Evolutionary conservation across 495 filamentous ascomycete genomes (phyloP).

Genomic region (Aspergillus sclerotioniger): DNA sequence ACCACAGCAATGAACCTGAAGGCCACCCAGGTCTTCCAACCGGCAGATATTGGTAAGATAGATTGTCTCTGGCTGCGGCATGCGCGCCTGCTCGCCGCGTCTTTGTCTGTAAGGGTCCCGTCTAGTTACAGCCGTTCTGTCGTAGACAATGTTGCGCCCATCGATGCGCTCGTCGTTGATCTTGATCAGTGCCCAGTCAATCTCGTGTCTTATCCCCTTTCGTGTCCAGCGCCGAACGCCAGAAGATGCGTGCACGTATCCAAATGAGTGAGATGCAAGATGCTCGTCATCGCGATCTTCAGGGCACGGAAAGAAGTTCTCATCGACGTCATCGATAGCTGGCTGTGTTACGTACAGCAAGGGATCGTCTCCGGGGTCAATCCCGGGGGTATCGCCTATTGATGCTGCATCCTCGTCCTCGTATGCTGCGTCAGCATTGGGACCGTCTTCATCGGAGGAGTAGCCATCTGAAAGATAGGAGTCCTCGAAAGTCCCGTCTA

Average conservation of each 20-base stretch:
- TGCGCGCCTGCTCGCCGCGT: constrained; percentile 11
- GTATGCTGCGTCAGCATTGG: constrained; percentile 40
- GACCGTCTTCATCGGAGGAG: constrained; percentile 46
- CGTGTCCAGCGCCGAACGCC: constrained; percentile 72
- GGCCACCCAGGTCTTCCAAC: constrained; percentile 60
- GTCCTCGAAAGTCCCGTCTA: constrained; percentile 35
- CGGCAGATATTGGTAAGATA: constrained; percentile 42
- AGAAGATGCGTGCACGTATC: constrained; percentile 83
- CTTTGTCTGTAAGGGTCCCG: constrained; percentile 13
- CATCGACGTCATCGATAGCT: constrained; percentile 80
- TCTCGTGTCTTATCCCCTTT: constrained; percentile 74
- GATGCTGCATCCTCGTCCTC: constrained; percentile 63
- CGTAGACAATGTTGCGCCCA: constrained; percentile 62
- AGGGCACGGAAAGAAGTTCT: constrained; percentile 66
- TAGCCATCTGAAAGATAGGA: constrained; percentile 45
- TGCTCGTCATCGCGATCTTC: constrained; percentile 71
- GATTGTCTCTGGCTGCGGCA: constrained; percentile 31
- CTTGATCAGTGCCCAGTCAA: constrained; percentile 93
- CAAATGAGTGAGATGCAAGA: constrained; percentile 70
- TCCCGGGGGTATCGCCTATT: constrained; percentile 79
- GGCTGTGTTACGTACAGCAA: constrained; percentile 78
- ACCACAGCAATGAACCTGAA: constrained; percentile 85
- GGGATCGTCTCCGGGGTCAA: constrained; percentile 70
- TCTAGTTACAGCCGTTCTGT: constrained; percentile 38
- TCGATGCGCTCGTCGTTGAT: constrained; percentile 69